A percentile compares a stretch with the other conserved stretches of the same genome.
phyloP scores from a whole-genome alignment of 2,329 filamentous ascomycete species.

The Microcyclospora tardicrescens region DNA sequence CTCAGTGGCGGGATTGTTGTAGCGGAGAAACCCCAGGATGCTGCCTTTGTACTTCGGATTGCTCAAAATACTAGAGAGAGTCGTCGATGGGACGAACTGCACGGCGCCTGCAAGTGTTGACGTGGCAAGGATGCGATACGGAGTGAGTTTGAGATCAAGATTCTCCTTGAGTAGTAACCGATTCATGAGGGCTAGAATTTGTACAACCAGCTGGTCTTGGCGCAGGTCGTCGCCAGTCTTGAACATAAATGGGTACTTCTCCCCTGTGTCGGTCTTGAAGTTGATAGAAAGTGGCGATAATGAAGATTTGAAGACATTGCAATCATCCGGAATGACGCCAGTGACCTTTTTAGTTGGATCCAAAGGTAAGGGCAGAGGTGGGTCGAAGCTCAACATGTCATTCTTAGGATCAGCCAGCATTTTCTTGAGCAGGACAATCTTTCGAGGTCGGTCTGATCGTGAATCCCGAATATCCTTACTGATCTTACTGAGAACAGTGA shows the following conservation, averaged over 20 bases:
- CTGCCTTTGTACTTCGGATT: constrained; percentile 63
- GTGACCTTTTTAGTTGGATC: constrained; percentile 71
- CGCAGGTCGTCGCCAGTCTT: constrained; percentile 76
- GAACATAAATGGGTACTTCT: constrained; percentile 85
- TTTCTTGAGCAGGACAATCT: constrained; percentile 73
- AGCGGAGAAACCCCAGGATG: constrained; percentile 68
- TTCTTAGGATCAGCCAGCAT: constrained; percentile 82
- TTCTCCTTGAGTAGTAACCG: constrained; percentile 92
- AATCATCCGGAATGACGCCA: constrained; percentile 71
- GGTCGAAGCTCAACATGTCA: constrained; percentile 70
- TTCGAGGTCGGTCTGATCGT: constrained; percentile 62
- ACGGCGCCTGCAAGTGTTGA: constrained; percentile 79
- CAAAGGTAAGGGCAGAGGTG: constrained; percentile 73
- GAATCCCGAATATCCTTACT: constrained; percentile 78
- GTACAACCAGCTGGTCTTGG: constrained; percentile 93
- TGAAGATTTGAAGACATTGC: constrained; percentile 89
- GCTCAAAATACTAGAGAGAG: constrained; percentile 59
- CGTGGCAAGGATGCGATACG: constrained; percentile 92
- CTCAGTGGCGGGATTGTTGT: constrained; percentile 83
- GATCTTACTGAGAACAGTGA: constrained; percentile 76
- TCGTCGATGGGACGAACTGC: constrained; percentile 80
- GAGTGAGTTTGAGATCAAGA: constrained; percentile 83
- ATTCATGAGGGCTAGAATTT: constrained; percentile 97
- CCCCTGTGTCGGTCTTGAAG: constrained; percentile 67
- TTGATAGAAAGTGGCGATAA: constrained; percentile 81